These are phyloP conservation scores for Fusarium domesticum DNA, from an alignment of 2,329 filamentous ascomycete genomes.

Conservation along the genomic window DNA sequence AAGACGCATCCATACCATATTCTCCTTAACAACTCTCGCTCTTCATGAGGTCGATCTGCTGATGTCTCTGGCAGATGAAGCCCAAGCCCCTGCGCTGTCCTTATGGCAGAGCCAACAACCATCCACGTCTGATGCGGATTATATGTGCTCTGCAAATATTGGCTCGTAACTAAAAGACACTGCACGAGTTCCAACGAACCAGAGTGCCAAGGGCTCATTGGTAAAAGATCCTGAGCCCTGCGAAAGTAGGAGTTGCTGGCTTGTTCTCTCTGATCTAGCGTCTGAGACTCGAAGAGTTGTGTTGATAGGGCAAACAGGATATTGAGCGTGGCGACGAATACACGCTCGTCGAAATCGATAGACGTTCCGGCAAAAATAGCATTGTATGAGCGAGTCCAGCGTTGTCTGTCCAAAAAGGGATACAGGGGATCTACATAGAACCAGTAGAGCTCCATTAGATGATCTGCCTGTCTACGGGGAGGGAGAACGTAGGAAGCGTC, in stretches of 20 bases:
- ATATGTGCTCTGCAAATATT: constrained; percentile 49
- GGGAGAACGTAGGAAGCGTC: constrained; percentile 42
- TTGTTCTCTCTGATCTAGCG: constrained; percentile 38
- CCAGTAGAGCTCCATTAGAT: constrained; percentile 46
- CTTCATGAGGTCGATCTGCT: constrained; percentile 15
- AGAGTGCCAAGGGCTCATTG: constrained; percentile 42
- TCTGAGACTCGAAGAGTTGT: constrained; percentile 42
- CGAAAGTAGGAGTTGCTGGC: constrained; percentile 42
- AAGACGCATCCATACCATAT: constrained; percentile 39
- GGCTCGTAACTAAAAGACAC: constrained; percentile 45
- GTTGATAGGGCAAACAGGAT: constrained; percentile 46
- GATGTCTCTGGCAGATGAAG: constrained; percentile 43
- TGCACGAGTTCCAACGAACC: constrained; percentile 45
- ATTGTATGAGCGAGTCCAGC: constrained; percentile 39
- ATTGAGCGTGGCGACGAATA: constrained; percentile 45
- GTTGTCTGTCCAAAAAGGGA: constrained; percentile 40
- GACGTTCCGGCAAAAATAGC: constrained; percentile 40
- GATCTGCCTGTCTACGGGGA: constrained; percentile 43
- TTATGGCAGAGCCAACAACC: constrained; percentile 43
- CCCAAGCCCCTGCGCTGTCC: constrained; percentile 46
- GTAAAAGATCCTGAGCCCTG: constrained; percentile 41
- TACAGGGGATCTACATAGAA: constrained; percentile 45
- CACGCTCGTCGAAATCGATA: constrained; percentile 38
- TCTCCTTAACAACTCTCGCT: constrained; percentile 29
- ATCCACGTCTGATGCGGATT: constrained; percentile 50